phyloP scores from a whole-genome alignment of 2,329 filamentous ascomycete species.

The Xylariales sp. region DNA sequence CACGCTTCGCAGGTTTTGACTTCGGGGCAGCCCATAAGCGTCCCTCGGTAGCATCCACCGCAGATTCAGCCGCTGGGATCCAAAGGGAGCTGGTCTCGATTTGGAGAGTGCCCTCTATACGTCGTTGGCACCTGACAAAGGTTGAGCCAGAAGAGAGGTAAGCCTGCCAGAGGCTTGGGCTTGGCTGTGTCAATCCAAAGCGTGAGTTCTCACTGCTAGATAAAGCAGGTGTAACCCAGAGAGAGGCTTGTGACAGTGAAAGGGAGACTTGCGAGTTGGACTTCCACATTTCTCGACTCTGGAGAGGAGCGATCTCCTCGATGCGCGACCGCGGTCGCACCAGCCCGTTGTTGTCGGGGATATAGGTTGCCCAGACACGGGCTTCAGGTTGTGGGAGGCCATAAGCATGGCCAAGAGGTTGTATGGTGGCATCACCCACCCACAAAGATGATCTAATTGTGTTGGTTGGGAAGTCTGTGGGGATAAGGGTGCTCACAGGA shows the following conservation, averaged over 20 bases:
- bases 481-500: constrained; percentile 23
- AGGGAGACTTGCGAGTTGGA: background rate
- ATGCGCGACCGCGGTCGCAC: constrained; percentile 23
- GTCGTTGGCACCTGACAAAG: constrained; percentile 1
- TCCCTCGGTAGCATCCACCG: background rate
- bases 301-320: constrained; percentile 23
- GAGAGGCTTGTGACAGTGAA: background rate
- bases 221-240: background rate
- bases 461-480: constrained; percentile 5
- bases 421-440: constrained; percentile 10
- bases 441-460: constrained; percentile 11
- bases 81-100: constrained; percentile 8
- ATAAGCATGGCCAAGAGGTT: constrained; percentile 4
- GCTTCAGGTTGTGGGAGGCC: constrained; percentile 31
- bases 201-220: background rate
- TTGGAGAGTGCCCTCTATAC: constrained; percentile 1
- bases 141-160: constrained; percentile 1
- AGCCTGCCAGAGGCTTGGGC: constrained; percentile 5
- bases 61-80: background rate
- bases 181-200: constrained; percentile 7
- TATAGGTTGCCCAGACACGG: constrained; percentile 30
- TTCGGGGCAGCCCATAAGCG: constrained; percentile 11
- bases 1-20: background rate
- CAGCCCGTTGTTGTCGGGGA: constrained; percentile 17
- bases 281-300: constrained; percentile 33